Evolutionary conservation across 257 asterid genomes (phyloP), one percentile per base, ranked within the genome.

Genomic region (Coffea eugenioides): DNA sequence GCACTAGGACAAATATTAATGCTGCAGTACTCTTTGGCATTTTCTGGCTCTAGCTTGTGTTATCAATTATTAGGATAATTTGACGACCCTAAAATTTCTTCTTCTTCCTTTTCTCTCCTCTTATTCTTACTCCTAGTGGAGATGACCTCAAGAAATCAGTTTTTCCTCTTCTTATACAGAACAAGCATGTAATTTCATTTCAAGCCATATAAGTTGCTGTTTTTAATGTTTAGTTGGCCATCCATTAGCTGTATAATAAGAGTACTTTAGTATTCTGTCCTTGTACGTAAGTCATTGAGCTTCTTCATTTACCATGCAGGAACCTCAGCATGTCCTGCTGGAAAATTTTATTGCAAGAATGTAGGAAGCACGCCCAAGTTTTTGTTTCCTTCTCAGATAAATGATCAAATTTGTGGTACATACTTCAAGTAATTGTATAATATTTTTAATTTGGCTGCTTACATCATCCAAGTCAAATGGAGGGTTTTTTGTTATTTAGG

Each of bases 251-350:
- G 49, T 74, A 23, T 27, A 34, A 21, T 56, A 9, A 13, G 10
- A 52, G 62, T 61, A 14, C 13, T 39, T 68, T 3, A 8, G 51
- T 12, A 16, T 15, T 46, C 23, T 41, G 21, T 14, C 62, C 45
- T 18, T 51, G 74, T 0, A n/a, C 23, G 18, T 51, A 68, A 57
- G 66, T 76, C 48, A 66, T 11, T 49, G 39, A 66, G 45, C 73
- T 45, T 79, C 75, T 82, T 75, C 80, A 49, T 72, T 81, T 81
- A 80, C 73, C 67, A 52, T 84, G 78, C 78, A 91, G 99, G 98
- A 70, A 95, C 99, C 84, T 86, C 98, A 12, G 98, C 99, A 54
- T 95, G 99, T 83, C 98, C 99, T 31, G 79, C 86, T 36, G 92
- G 98, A 48, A 95, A 84, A 83, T 95, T 95, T 86, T 95, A 95